These are phyloP conservation scores for Epichloe gansuensis DNA, from an alignment of 2,329 filamentous ascomycete species.

Conservation along the genomic window DNA sequence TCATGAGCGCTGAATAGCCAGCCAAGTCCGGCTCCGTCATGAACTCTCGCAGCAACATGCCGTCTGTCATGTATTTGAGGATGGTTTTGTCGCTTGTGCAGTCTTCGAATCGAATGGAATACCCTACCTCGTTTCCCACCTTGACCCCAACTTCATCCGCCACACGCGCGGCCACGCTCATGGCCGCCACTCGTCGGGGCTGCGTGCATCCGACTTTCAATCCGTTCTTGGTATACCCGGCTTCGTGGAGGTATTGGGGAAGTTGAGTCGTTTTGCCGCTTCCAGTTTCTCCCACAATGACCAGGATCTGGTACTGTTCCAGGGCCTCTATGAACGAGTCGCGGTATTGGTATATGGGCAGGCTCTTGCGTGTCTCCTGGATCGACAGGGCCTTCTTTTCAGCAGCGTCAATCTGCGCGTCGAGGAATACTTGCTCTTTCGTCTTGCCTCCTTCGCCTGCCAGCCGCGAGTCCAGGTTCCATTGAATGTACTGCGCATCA, in stretches of 20 bases:
- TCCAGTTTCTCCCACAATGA: constrained; percentile 90
- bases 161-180: constrained; percentile 94
- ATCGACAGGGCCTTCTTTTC: constrained; percentile 82
- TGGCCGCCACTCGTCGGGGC: constrained; percentile 86
- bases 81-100: constrained; percentile 82
- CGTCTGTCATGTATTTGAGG: constrained; percentile 94
- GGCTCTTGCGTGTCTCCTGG: constrained; percentile 76
- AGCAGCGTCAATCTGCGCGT: constrained; percentile 73
- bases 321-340: constrained; percentile 79
- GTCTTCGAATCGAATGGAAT: constrained; percentile 90
- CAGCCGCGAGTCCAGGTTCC: constrained; percentile 61
- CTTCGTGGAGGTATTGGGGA: constrained; percentile 86
- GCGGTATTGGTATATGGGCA: constrained; percentile 82
- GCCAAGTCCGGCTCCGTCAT: constrained; percentile 76
- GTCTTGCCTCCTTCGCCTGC: constrained; percentile 58
- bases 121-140: constrained; percentile 84
- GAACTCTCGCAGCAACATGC: constrained; percentile 83
- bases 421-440: constrained; percentile 65
- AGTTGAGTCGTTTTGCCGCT: constrained; percentile 93
- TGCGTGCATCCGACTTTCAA: constrained; percentile 89
- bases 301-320: constrained; percentile 72
- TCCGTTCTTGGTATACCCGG: constrained; percentile 72
- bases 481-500: constrained; percentile 75
- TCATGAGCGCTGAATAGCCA: constrained; percentile 80
- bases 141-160: constrained; percentile 88